These are phyloP conservation scores for Pharus latifolius DNA, from an alignment of 176 grass and related monocot species.

Conservation along the genomic window DNA sequence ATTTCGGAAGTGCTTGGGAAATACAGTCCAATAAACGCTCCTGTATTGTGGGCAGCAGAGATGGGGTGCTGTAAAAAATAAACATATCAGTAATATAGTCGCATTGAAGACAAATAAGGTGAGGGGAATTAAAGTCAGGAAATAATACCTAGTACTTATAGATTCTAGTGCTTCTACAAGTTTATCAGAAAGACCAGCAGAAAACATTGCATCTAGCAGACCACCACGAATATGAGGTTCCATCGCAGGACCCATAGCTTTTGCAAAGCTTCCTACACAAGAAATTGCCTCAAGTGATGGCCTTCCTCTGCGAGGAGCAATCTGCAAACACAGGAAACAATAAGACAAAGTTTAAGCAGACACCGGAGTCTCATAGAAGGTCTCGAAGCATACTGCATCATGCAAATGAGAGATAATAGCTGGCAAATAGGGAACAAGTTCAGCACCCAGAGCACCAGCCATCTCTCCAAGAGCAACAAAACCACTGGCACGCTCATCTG, in stretches of 20 bases:
- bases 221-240: conserved; percentile 84
- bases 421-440: conserved; percentile 87
- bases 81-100: conserved; percentile 9
- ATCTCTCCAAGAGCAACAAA: conserved; percentile 98
- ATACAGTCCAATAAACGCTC: conserved; percentile 86
- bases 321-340: conserved; percentile 37
- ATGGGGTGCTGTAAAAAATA: conserved; percentile 58
- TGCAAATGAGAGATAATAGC: conserved; percentile 66
- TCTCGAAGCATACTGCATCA: conserved; percentile 67
- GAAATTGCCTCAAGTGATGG: conserved; percentile 92
- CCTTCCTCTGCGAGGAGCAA: conserved; percentile 87
- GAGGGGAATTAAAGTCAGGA: not conserved
- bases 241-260: conserved; percentile 87
- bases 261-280: conserved; percentile 92
- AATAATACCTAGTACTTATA: conserved; percentile 64
- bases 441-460: conserved; percentile 84
- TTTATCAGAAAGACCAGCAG: conserved; percentile 66
- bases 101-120: conserved; percentile 10
- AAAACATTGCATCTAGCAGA: conserved; percentile 82
- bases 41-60: conserved; percentile 81
- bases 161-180: conserved; percentile 77
- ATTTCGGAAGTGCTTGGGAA: conserved; percentile 67
- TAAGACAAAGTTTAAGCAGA: conserved; percentile 24
- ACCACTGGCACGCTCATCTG: conserved; percentile 82
- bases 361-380: conserved; percentile 6